Evolutionary conservation across 768 basidiomycete species (phyloP), one percentile per base, ranked within the genome.

Genomic region (Russula brevipes): DNA sequence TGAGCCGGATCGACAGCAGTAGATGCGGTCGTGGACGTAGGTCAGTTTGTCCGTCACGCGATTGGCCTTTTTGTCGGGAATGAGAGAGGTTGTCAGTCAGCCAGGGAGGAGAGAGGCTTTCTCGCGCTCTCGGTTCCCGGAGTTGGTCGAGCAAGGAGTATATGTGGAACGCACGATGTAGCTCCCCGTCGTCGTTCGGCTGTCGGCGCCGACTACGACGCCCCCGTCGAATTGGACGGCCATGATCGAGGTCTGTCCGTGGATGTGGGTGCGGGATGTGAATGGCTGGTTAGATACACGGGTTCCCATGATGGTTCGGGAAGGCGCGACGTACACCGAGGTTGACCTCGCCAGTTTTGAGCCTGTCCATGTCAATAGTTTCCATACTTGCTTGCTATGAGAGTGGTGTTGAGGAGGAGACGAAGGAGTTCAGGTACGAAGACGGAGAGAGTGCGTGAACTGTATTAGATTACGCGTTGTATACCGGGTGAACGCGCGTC

Each of bases 11-110:
- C 97, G 89, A 83, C 97, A 99, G 74, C 97, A 99, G 76, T 98
- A 99, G 75, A 98, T 91, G 69, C 94, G 92, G 77, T 99, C 97
- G 75, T 98, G 94, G 69, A 99, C 82, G 73, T 91, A 85, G 2
- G 95, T 97, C 64, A 98, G 83, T 78, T 99, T 99, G 82, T 99
- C 96, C 47, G 96, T 99, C 19, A 98, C 96, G 75, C 96, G 88
- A 75, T 98, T 98, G 31, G 94, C 93, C 94, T 96, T 65, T 42
- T 55, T 38, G 24, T 24, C 24, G 24, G 24, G 36, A 36, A 57
- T 1, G 38, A n/a, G 17, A 4, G 14, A 42, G 16, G 41, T 2
- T 42, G 41, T 24, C 24, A 24, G 24, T 24, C 24, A 24, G 24
- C 1, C 24, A 24, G 24, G 24, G 24, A 42, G 41, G 5, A 14